Base-by-base conservation (phyloP, 176 grass and related monocot species). In the Oryza longistaminata region DNA sequence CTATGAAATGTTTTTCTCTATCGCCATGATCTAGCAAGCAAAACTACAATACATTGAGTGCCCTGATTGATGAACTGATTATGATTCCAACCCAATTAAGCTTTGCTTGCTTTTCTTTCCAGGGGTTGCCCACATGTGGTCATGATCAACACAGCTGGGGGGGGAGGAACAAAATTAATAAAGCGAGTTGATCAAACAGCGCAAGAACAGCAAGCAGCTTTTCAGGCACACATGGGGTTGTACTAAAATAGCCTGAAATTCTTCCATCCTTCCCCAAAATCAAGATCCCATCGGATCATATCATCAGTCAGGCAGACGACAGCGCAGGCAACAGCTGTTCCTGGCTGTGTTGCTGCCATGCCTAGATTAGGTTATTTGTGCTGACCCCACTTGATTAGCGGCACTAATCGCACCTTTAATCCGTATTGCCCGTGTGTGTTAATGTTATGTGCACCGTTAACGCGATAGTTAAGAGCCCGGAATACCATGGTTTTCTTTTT, bases 61-160 rank as follows among this genome's bases (percentile, higher is more conserved):
- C 3, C 15, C 52, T 8, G 15, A 21, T 55, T 55, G 52, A 55
- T 55, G 21, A 35, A 8, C 17, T 21, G 52, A 19, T 55, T 55
- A 6, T 55, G 52, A 55, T 42, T 64, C 75, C 21, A 14, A 2
- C 34, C 52, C 17, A 58, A 49, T 49, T 49, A 6, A 61, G 50
- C 29, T 7, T 76, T 64, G 1, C 19, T 58, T 31, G 29, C 29
- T 58, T 58, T 58, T 58, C 53, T 58, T 26, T 15, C 35, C 64
- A 40, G 55, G 35, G 53, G 17, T 27, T 42, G 29, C 31, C 11
- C 52, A 26, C 75, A 43, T 43, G 75, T 24, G 21, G 3, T n/a
- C 83, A 77, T 85, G 65, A 85, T 70, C 69, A 33, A 26, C 14
- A 77, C 65, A 3, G 73, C 25, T 66, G 60, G 58, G 52, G 19